phyloP scores from a whole-genome alignment of 768 basidiomycete genomes.

The Trametopsis cervina region DNA sequence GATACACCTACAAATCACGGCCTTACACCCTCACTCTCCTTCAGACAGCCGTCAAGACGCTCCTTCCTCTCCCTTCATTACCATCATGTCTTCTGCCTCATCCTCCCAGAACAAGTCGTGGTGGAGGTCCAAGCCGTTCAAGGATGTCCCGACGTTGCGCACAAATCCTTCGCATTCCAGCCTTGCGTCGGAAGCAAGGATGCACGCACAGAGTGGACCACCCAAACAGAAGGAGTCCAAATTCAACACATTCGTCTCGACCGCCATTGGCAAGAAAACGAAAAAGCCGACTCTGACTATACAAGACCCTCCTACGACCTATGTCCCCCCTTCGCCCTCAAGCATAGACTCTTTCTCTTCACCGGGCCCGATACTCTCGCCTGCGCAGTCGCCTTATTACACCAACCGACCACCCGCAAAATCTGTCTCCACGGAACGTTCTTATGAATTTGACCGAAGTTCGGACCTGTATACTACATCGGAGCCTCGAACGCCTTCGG shows the following conservation, averaged over 20 bases:
- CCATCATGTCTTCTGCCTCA: conserved; percentile 20
- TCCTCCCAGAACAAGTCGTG: conserved; percentile 20
- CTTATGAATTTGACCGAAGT: conserved; percentile 36
- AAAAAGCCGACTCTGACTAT: conserved; percentile 54
- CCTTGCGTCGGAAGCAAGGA: conserved; percentile 17
- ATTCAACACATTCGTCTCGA: conserved; percentile 53
- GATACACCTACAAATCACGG: conserved; percentile 11
- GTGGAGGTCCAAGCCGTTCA: conserved; percentile 27
- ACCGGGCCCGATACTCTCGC: conserved; percentile 8
- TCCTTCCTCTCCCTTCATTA: conserved; percentile 19
- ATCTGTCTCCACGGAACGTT: conserved; percentile 50
- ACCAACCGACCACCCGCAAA: conserved; percentile 42
- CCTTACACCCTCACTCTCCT: conserved; percentile 14
- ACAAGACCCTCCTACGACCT: conserved; percentile 36
- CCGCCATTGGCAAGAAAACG: conserved; percentile 56
- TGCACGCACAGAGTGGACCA: conserved; percentile 10
- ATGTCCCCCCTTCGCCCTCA: conserved; percentile 13
- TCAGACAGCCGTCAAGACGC: conserved; percentile 13
- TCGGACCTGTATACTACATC: conserved; percentile 24
- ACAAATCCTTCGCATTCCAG: conserved; percentile 14
- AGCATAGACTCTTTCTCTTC: conserved; percentile 15
- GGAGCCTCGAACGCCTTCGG: conserved; percentile 48
- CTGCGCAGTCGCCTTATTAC: conserved; percentile 21
- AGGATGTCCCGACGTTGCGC: conserved; percentile 15
- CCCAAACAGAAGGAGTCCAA: conserved; percentile 29